phyloP scores from a whole-genome alignment of 1,284 basidiomycete genomes.

The Vanrija sp. region DNA sequence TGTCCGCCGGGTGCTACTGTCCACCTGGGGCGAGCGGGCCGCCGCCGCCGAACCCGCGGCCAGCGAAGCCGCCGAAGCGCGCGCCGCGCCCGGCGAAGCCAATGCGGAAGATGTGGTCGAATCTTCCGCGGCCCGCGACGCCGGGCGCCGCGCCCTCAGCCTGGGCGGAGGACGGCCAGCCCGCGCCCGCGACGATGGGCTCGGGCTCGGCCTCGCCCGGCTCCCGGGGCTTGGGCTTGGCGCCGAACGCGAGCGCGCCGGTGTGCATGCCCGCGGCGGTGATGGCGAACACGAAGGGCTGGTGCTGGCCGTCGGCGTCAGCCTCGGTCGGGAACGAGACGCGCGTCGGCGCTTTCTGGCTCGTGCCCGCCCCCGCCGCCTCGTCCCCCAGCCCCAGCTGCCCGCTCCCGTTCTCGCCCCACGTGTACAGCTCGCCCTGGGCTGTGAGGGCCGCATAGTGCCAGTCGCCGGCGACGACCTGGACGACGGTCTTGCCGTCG shows the following conservation, averaged over 20 bases:
- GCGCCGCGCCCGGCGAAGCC: conserved; percentile 17
- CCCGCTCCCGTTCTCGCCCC: conserved; percentile 73
- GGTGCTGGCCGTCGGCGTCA: conserved; percentile 22
- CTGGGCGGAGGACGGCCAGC: background rate
- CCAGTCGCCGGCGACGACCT: conserved; percentile 82
- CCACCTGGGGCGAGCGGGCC: no score
- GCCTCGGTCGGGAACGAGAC: conserved; percentile 58
- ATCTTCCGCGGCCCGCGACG: background rate
- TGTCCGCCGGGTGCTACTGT: no score
- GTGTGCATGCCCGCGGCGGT: conserved; percentile 82
- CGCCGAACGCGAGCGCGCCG: conserved; percentile 75
- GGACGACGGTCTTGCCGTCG: conserved; percentile 70
- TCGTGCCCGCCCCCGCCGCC: background rate
- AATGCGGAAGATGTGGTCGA: conserved; percentile 8
- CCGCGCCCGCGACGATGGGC: background rate
- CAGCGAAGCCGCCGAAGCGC: conserved; percentile 1
- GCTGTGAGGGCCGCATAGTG: conserved; percentile 79
- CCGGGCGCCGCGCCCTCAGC: background rate
- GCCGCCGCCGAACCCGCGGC: no score
- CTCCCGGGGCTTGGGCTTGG: conserved; percentile 3
- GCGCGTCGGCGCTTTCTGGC: conserved; percentile 57
- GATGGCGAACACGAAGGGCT: conserved; percentile 69
- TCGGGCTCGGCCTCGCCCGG: background rate
- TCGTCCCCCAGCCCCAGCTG: conserved; percentile 70
- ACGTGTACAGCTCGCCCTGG: conserved; percentile 71